These are phyloP conservation scores for Tuctoria greenei DNA, from an alignment of 176 grass and related monocot species.

Conservation along the genomic window DNA sequence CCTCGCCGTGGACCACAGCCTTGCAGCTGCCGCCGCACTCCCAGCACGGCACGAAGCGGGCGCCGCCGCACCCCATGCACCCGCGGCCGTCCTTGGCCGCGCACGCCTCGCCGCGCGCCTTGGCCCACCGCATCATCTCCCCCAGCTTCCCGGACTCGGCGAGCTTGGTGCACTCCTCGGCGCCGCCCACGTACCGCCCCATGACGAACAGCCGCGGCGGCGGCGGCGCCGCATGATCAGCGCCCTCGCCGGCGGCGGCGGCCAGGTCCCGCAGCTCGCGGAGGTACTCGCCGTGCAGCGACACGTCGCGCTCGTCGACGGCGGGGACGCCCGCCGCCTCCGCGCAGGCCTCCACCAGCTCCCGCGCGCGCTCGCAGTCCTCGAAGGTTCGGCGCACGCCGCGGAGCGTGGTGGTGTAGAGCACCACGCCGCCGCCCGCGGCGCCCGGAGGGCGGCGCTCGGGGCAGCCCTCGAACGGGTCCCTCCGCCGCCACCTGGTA, in stretches of 20 bases:
- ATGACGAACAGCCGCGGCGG: conserved; percentile 74
- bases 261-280: conserved; percentile 74
- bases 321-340: conserved; percentile 37
- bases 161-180: conserved; percentile 51
- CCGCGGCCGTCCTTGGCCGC: conserved; percentile 52
- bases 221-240: too few relatives aligned
- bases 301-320: conserved; percentile 80
- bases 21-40: conserved; percentile 85
- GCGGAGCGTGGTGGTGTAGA: conserved; percentile 89
- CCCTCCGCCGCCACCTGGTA: conserved; percentile 49
- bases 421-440: conserved; percentile 65
- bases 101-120: conserved; percentile 43
- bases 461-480: conserved; percentile 79
- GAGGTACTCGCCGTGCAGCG: conserved; percentile 72
- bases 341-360: conserved; percentile 60
- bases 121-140: conserved; percentile 78
- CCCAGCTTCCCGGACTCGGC: conserved; percentile 61
- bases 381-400: conserved; percentile 92
- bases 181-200: conserved; percentile 81
- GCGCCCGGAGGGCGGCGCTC: conserved; percentile 61
- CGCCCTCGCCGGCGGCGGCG: conserved; percentile 49
- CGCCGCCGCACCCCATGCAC: conserved; percentile 78
- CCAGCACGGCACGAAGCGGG: conserved; percentile 79
- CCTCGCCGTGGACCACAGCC: conserved; percentile 30
- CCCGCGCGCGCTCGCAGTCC: conserved; percentile 77